These are phyloP conservation scores for Beauveria varroae DNA, from an alignment of 2,329 filamentous ascomycete genomes.

Conservation along the genomic window DNA sequence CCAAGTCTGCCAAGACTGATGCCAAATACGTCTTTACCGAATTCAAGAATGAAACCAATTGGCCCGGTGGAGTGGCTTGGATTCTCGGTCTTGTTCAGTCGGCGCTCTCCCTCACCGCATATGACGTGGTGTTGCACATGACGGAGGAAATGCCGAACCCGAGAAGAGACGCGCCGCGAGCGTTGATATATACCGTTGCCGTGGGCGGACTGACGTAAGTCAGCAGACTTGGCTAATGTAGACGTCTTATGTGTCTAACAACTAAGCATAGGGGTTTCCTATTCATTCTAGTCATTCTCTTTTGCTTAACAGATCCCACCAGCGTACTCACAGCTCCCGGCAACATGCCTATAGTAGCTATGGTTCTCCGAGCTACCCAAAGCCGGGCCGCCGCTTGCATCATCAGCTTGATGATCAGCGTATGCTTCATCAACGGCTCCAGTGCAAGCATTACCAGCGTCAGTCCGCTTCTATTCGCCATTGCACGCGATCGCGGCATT, in stretches of 20 bases:
- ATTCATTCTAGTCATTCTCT: slow-evolving; percentile 35
- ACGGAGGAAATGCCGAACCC: slow-evolving; percentile 39
- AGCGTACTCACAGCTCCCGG: slow-evolving; percentile 29
- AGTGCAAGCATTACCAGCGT: slow-evolving; percentile 36
- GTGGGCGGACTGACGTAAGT: slow-evolving; percentile 36
- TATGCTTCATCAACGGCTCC: slow-evolving; percentile 40
- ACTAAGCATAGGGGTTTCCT: slow-evolving; percentile 21
- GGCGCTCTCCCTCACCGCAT: slow-evolving; percentile 29
- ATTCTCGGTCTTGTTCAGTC: slow-evolving; percentile 38
- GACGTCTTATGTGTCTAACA: background rate
- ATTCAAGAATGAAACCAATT: slow-evolving; percentile 38
- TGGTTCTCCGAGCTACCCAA: slow-evolving; percentile 35
- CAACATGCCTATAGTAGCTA: slow-evolving; percentile 37
- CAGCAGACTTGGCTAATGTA: background rate
- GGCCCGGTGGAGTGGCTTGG: slow-evolving; percentile 40
- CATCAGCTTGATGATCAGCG: slow-evolving; percentile 30
- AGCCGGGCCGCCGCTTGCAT: slow-evolving; percentile 32
- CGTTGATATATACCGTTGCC: slow-evolving; percentile 35
- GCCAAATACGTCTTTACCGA: slow-evolving; percentile 35
- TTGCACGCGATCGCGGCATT: slow-evolving; percentile 38
- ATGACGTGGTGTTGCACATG: slow-evolving; percentile 38
- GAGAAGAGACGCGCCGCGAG: slow-evolving; percentile 30
- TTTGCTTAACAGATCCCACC: slow-evolving; percentile 30
- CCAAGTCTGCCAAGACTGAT: slow-evolving; percentile 35
- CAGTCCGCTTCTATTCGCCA: slow-evolving; percentile 34